Conservation (phyloP, 306 rosid species). For the Begonia peltatifolia region DNA sequence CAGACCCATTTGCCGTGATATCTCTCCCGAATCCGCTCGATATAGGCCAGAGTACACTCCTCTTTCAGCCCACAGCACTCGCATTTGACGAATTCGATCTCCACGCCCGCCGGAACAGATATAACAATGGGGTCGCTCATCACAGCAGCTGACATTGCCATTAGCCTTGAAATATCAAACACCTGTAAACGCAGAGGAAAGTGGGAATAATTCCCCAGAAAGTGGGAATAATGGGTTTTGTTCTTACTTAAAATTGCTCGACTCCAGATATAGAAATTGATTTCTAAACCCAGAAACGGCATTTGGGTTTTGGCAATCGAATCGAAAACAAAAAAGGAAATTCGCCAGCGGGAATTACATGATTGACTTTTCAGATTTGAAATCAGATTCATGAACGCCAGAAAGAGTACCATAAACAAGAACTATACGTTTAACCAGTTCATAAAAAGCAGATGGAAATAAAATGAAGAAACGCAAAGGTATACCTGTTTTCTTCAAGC, state of each 20-base stretch:
- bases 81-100: conserved; percentile 65
- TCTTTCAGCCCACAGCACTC: conserved; percentile 88
- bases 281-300: neutral
- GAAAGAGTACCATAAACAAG: neutral
- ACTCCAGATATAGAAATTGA: neutral
- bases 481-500: conserved; percentile 5
- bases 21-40: conserved; percentile 53
- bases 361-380: too few species aligned
- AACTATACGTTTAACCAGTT: neutral
- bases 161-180: conserved; percentile 24
- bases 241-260: too few species aligned
- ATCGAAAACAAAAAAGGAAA: neutral
- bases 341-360: too few species aligned
- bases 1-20: conserved; percentile 79
- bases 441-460: neutral
- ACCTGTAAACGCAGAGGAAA: neutral
- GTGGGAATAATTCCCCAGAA: neutral
- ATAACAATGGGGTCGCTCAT: conserved; percentile 49
- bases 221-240: neutral
- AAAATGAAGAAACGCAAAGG: neutral
- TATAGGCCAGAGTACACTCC: conserved; percentile 83
- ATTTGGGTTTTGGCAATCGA: neutral
- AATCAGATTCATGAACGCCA: neutral
- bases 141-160: conserved; percentile 57
- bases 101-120: conserved; percentile 42